Percentiles rank a stretch among this genome's conserved stretches.
phyloP scores from a whole-genome alignment of 176 grass and related monocot species.

The Otatea glauca region DNA sequence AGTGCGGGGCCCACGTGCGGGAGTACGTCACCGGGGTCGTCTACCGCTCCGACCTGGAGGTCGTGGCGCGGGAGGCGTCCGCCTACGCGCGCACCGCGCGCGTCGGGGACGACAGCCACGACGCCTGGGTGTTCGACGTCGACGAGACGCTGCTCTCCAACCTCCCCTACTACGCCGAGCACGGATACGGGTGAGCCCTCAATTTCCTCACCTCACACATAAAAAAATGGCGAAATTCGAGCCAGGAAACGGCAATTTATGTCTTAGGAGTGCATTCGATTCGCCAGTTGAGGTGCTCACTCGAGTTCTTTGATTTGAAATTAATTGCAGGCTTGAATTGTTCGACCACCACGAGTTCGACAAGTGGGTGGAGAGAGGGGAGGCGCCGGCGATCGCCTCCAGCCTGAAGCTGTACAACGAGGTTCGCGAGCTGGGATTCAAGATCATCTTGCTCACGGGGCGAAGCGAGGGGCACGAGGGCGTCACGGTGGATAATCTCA shows the following conservation, averaged over 20 bases:
- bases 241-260: not conserved
- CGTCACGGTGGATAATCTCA: conserved; percentile 67
- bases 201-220: not conserved
- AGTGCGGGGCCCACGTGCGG: conserved; percentile 57
- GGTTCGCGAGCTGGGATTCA: conserved; percentile 63
- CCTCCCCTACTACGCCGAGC: conserved; percentile 69
- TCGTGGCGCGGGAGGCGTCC: conserved; percentile 61
- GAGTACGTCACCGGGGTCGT: conserved; percentile 62
- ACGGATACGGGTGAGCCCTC: conserved; percentile 60
- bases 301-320: conserved; percentile 1
- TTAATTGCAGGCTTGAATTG: conserved; percentile 45
- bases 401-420: conserved; percentile 70
- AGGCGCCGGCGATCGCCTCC: conserved; percentile 67
- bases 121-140: conserved; percentile 80
- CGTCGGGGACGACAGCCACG: conserved; percentile 25
- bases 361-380: conserved; percentile 71
- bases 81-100: conserved; percentile 47
- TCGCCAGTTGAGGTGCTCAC: not conserved
- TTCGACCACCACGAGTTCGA: conserved; percentile 67
- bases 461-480: conserved; percentile 56
- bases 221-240: not conserved
- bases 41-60: conserved; percentile 65
- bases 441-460: conserved; percentile 72
- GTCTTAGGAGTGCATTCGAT: not conserved
- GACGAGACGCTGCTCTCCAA: conserved; percentile 91